Evolutionary conservation across 768 basidiomycete genomes (phyloP).

Genomic region (Amanita rimosa): DNA sequence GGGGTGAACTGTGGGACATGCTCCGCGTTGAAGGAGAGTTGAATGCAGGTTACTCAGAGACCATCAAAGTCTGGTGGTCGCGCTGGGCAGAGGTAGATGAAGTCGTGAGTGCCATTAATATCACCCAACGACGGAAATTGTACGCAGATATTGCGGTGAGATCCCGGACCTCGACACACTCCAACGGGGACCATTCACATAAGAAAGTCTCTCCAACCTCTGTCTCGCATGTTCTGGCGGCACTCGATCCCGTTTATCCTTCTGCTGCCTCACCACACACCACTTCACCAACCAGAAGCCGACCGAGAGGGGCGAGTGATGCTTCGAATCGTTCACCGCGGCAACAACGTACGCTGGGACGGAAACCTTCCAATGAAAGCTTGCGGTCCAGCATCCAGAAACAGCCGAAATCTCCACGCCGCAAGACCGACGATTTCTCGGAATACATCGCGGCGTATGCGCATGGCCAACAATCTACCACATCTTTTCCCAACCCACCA

Average conservation of each 20-base stretch:
- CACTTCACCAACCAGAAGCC: conserved; percentile 11
- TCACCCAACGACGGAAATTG: conserved; percentile 5
- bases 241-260: conserved; percentile 16
- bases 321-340: conserved; percentile 7
- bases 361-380: conserved; percentile 15
- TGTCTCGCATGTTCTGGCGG: conserved; percentile 13
- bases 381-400: conserved; percentile 12
- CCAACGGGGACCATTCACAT: conserved; percentile 10
- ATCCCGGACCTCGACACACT: conserved; percentile 7
- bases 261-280: not conserved
- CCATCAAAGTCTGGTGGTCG: conserved; percentile 56
- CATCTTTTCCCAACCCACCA: conserved; percentile 1
- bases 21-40: conserved; percentile 60
- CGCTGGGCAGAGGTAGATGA: conserved; percentile 60
- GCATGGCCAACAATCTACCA: not conserved
- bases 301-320: conserved; percentile 18
- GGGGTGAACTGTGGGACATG: conserved; percentile 82
- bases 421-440: conserved; percentile 5
- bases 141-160: conserved; percentile 4
- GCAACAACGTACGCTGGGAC: conserved; percentile 8
- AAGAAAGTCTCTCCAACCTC: conserved; percentile 3
- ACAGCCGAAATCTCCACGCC: conserved; percentile 11
- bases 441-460: not conserved
- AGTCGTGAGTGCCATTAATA: conserved; percentile 16
- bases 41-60: conserved; percentile 59